Percentiles rank a stretch among this genome's conserved stretches.
Conservation (phyloP, 2,329 filamentous ascomycete genomes). For the Cadophora luteo-olivacea region DNA sequence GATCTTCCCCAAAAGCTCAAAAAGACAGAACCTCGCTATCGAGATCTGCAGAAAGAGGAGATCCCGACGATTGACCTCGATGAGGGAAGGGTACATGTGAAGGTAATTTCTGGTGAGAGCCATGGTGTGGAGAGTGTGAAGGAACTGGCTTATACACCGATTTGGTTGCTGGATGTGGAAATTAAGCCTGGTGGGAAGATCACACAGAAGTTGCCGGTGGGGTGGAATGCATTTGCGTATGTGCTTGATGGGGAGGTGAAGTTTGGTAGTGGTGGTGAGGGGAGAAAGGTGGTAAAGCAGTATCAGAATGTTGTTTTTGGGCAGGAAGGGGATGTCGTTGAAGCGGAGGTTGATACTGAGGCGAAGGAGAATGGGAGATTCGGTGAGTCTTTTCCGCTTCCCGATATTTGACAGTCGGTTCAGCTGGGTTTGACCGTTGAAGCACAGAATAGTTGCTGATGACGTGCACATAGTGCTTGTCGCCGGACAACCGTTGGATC, state of each 20-base stretch:
- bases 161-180: slow-evolving; percentile 6
- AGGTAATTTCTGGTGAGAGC: slow-evolving; percentile 5
- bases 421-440: background rate
- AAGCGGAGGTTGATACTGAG: background rate
- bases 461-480: background rate
- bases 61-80: background rate
- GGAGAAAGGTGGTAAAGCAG: background rate
- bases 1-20: slow-evolving; percentile 1
- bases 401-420: too few relatives aligned
- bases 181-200: slow-evolving; percentile 6
- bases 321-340: background rate
- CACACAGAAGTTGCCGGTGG: background rate
- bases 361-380: background rate
- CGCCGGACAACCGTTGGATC: background rate
- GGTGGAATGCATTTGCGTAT: slow-evolving; percentile 8
- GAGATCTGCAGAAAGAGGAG: slow-evolving; percentile 2
- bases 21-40: background rate
- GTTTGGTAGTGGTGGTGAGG: background rate
- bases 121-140: slow-evolving; percentile 4
- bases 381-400: background rate
- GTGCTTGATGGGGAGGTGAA: background rate
- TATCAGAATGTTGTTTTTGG: background rate
- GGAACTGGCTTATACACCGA: slow-evolving; percentile 6
- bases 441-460: background rate
- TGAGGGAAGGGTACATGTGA: background rate